phyloP scores from a whole-genome alignment of 2,329 filamentous ascomycete genomes.

The Fusarium solani-melongenae region DNA sequence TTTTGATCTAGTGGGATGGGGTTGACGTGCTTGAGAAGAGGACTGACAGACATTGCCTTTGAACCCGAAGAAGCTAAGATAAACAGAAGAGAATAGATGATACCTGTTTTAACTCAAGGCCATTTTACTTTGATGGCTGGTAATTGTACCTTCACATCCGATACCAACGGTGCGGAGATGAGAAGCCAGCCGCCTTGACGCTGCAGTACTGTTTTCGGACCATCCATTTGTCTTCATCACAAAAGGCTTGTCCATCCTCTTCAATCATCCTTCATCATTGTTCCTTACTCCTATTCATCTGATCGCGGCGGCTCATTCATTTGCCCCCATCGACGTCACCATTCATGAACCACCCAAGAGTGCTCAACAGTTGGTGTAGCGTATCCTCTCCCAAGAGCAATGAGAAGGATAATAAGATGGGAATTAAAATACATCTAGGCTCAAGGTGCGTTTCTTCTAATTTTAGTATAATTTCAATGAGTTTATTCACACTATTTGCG shows the following conservation, averaged over 20 bases:
- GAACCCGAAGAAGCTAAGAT: neutral
- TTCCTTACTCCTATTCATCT: neutral
- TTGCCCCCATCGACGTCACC: neutral
- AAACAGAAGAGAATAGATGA: neutral
- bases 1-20: neutral
- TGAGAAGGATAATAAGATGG: no score
- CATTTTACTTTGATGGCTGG: neutral
- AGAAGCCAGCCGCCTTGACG: neutral
- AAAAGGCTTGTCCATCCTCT: accelerated
- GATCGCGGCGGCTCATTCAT: neutral
- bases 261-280: neutral
- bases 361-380: no score
- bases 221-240: neutral
- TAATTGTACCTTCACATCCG: neutral
- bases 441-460: no score
- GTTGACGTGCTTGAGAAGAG: neutral
- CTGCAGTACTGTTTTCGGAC: neutral
- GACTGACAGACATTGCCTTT: neutral
- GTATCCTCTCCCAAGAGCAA: no score
- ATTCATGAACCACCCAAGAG: neutral
- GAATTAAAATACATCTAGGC: no score
- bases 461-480: no score
- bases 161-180: neutral
- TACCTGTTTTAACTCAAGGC: neutral
- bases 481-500: no score